These are phyloP conservation scores for Acephala macrosclerotiorum DNA, from an alignment of 2,329 filamentous ascomycete species.

Conservation along the genomic window DNA sequence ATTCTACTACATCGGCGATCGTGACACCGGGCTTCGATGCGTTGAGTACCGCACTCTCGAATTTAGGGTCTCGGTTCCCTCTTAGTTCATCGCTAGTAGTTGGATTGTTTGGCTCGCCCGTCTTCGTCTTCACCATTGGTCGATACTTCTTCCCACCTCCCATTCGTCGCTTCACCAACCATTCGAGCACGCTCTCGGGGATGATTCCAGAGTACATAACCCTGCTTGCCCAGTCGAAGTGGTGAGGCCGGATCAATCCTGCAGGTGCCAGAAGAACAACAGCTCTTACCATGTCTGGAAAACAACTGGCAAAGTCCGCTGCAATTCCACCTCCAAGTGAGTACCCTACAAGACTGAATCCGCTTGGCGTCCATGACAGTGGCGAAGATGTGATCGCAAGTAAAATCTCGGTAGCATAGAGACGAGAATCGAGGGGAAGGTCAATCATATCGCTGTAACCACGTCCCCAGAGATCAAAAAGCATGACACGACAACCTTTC, in stretches of 20 bases:
- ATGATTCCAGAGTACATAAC: slow-evolving; percentile 62
- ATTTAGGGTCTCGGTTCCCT: slow-evolving; percentile 27
- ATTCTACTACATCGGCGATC: slow-evolving; percentile 52
- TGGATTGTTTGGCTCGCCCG: slow-evolving; percentile 21
- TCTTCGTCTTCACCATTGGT: slow-evolving; percentile 9
- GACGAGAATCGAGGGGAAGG: slow-evolving; percentile 65
- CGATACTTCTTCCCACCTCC: slow-evolving; percentile 11
- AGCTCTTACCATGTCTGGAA: slow-evolving; percentile 70
- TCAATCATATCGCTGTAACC: slow-evolving; percentile 74
- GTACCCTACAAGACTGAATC: slow-evolving; percentile 79
- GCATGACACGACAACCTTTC: slow-evolving; percentile 77
- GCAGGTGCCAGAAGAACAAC: slow-evolving; percentile 81
- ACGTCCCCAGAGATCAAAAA: slow-evolving; percentile 80
- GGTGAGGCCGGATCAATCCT: slow-evolving; percentile 70
- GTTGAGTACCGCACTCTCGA: slow-evolving; percentile 34
- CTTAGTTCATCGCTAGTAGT: slow-evolving; percentile 30
- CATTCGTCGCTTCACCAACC: slow-evolving; percentile 26
- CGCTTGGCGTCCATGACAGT: slow-evolving; percentile 58
- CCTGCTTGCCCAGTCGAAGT: slow-evolving; percentile 57
- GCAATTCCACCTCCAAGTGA: slow-evolving; percentile 80
- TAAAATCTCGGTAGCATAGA: slow-evolving; percentile 72
- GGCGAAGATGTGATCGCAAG: slow-evolving; percentile 69
- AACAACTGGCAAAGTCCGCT: slow-evolving; percentile 73
- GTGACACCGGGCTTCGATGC: slow-evolving; percentile 31
- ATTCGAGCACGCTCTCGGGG: slow-evolving; percentile 54